A percentile compares a stretch with the other conserved stretches of the same genome.
These are phyloP conservation scores for Zhuliangozyma blackwelliae DNA, from an alignment of 1,139 yeast genomes.

Conservation along the genomic window DNA sequence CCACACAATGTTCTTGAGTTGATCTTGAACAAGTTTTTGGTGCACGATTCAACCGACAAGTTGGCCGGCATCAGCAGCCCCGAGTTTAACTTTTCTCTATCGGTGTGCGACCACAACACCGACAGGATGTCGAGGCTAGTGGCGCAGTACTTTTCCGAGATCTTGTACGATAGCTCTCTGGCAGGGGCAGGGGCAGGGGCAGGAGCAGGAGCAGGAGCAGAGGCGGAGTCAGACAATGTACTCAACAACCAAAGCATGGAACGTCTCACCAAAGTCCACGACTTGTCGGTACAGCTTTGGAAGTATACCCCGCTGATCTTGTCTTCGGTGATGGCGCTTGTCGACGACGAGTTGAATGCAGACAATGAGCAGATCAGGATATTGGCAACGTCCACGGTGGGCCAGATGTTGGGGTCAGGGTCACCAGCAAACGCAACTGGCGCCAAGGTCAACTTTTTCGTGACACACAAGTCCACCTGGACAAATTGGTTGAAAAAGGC, in stretches of 20 bases:
- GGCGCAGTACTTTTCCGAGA: constrained; percentile 78
- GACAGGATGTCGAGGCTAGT: constrained; percentile 76
- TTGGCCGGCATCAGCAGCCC: constrained; percentile 35
- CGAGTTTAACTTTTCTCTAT: constrained; percentile 63
- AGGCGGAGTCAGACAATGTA: constrained; percentile 1
- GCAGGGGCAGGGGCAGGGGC: constrained; percentile 20
- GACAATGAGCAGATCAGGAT: constrained; percentile 61
- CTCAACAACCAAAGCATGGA: constrained; percentile 24
- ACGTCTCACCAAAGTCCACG: constrained; percentile 57
- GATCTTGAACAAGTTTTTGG: constrained; percentile 49
- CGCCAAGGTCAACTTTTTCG: constrained; percentile 50
- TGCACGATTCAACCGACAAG: constrained; percentile 14
- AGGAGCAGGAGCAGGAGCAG: constrained; percentile 12
- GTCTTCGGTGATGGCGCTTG: constrained; percentile 69
- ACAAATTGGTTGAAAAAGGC: constrained; percentile 68
- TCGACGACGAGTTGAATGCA: constrained; percentile 76
- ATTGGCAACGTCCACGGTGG: constrained; percentile 72
- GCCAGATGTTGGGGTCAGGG: constrained; percentile 50
- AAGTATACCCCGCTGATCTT: constrained; percentile 70
- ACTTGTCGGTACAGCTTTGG: constrained; percentile 69
- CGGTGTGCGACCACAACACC: constrained; percentile 65
- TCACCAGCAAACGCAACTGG: neutral
- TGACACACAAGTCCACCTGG: constrained; percentile 61
- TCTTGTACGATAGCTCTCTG: constrained; percentile 49
- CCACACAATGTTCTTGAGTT: constrained; percentile 60